Percentiles rank a stretch among this genome's conserved stretches.
Evolutionary conservation across 2,329 filamentous ascomycete species (phyloP).

Genomic region (Samsoniella hepiali): DNA sequence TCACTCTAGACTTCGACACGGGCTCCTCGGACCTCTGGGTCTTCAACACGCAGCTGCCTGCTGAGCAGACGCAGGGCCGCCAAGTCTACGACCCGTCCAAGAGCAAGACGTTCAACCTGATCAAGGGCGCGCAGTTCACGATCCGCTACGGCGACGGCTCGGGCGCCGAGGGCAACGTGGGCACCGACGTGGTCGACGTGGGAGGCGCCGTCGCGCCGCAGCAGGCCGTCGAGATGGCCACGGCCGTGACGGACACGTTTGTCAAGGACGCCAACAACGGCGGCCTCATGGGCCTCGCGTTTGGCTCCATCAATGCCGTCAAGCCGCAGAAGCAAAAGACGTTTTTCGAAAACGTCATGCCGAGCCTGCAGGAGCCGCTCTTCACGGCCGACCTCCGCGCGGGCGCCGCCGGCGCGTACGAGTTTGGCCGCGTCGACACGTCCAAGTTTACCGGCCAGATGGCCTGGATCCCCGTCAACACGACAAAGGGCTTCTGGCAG

Average conservation of each 20-base stretch:
- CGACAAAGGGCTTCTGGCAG: conserved; percentile 62
- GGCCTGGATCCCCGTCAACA: conserved; percentile 59
- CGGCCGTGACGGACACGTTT: conserved; percentile 55
- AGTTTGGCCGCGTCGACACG: conserved; percentile 65
- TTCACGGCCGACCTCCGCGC: conserved; percentile 66
- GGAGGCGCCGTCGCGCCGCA: conserved; percentile 59
- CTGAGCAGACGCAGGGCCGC: conserved; percentile 46
- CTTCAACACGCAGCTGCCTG: conserved; percentile 59
- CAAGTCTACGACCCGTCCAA: conserved; percentile 36
- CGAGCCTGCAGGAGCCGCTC: conserved; percentile 59
- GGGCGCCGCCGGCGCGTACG: conserved; percentile 59
- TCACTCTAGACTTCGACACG: conserved; percentile 73
- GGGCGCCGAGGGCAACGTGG: conserved; percentile 60
- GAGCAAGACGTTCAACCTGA: conserved; percentile 33
- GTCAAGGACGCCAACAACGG: conserved; percentile 57
- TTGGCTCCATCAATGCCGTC: conserved; percentile 62
- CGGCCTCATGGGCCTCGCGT: conserved; percentile 68
- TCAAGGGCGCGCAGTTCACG: conserved; percentile 51
- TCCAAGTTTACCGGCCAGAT: conserved; percentile 60
- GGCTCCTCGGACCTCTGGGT: conserved; percentile 74
- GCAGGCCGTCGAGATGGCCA: conserved; percentile 68
- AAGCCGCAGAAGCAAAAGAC: conserved; percentile 62
- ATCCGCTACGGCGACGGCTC: conserved; percentile 70
- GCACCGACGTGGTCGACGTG: conserved; percentile 64
- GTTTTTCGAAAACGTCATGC: conserved; percentile 69